Evolutionary conservation across 2,329 filamentous ascomycete genomes (phyloP), one percentile per base, ranked within the genome.

Genomic region (Penicillium sp.): DNA sequence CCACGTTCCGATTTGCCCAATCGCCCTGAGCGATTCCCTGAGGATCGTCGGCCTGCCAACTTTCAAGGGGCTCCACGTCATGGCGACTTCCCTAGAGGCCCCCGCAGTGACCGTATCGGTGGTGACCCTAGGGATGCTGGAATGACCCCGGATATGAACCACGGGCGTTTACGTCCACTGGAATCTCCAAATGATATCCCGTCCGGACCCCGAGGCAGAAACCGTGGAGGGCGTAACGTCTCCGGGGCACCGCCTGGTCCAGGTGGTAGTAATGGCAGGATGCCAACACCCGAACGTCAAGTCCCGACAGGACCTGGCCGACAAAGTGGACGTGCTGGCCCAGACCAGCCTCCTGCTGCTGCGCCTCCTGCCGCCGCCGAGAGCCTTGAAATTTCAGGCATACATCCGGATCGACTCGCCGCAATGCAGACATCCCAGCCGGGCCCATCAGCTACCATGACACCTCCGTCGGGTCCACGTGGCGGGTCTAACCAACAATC

Each of bases 321-420:
- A 38, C 57, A 65, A 28, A 60, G 62, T 33, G 56, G 61, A 31
- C 63, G 70, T 30, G 57, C 49, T 16, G 53, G 42, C 27, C 60
- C 60, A 16, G 66, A 65, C 8, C 61, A 59, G 35, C 48, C 58
- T 6, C 52, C 59, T 7, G 38, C 57, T 27, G 50, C 54, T 19
- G 41, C 57, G 9, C 56, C 66, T 11, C 60, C 66, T 27, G 57
- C 64, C 5, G 57, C 60, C 19, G 35, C 57, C 8, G 62, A 62
- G 7, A 54, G 49, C 20, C 48, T 59, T 28, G 68, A 72, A 23
- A 58, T 65, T 11, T 59, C 64, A 15, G 74, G 75, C 20, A 70
- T 80, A 31, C 76, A 79, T 53, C 76, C 76, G 8, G 77, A 77
- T 51, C 70, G 77, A 25, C 58, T 78, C 31, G 71, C 21, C 64